Percentiles rank a stretch among this genome's conserved stretches.
These are phyloP conservation scores for Heliamphora pulchella DNA, from an alignment of 179 eudicot species.

Conservation along the genomic window DNA sequence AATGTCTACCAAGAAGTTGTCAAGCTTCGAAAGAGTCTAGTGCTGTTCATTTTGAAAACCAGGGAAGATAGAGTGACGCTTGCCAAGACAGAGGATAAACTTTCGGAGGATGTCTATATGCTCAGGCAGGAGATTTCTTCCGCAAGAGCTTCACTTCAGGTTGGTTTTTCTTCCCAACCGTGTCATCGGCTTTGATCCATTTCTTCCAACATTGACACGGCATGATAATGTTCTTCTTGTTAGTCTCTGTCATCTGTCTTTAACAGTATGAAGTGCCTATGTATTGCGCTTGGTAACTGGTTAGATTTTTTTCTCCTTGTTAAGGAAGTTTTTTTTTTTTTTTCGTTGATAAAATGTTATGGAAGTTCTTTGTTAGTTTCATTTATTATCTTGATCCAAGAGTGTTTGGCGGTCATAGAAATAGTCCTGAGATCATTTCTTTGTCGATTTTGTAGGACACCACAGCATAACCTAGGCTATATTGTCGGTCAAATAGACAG, in stretches of 20 bases:
- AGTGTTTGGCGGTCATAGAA: not conserved
- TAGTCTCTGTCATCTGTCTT: not conserved
- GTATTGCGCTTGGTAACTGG: not conserved
- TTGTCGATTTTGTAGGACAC: not conserved
- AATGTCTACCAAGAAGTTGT: constrained; percentile 40
- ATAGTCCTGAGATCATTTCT: not conserved
- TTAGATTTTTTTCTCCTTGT: not conserved
- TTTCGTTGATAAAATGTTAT: not conserved
- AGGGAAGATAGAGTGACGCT: constrained; percentile 53
- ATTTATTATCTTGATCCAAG: not conserved
- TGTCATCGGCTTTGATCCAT: not conserved
- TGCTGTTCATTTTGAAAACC: constrained; percentile 39
- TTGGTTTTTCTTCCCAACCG: constrained; percentile 22
- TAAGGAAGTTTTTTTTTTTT: not conserved
- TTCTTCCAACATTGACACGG: constrained; percentile 9
- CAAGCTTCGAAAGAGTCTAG: constrained; percentile 41
- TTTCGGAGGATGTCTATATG: constrained; percentile 44
- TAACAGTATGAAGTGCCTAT: constrained; percentile 5
- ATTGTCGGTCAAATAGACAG: not conserved
- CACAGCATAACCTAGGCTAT: not conserved
- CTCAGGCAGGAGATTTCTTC: constrained; percentile 54
- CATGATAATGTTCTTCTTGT: not conserved
- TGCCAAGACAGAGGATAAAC: constrained; percentile 49
- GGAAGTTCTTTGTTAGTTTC: not conserved
- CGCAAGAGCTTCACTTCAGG: constrained; percentile 72